A percentile compares a stretch with the other conserved stretches of the same genome.
These are phyloP conservation scores for Remersonia thermophila DNA, from an alignment of 2,329 filamentous ascomycete species.

Conservation along the genomic window DNA sequence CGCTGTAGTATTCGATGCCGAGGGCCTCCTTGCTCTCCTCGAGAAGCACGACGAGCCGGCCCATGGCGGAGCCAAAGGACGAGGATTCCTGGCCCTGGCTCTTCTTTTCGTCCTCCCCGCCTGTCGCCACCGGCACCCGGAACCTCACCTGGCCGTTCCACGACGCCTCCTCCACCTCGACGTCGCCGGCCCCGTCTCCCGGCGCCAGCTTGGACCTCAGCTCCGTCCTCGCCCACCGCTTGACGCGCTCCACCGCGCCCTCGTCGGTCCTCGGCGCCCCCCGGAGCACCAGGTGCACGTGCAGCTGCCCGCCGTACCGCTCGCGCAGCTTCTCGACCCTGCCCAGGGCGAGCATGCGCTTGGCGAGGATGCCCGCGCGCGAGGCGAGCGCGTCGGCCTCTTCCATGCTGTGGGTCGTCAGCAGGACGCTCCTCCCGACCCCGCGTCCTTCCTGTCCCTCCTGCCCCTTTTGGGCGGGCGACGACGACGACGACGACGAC, in stretches of 20 bases:
- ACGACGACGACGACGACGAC: no score
- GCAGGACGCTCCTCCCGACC: slow-evolving; percentile 72
- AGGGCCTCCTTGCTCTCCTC: slow-evolving; percentile 58
- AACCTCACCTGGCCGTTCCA: slow-evolving; percentile 87
- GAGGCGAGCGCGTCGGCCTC: slow-evolving; percentile 82
- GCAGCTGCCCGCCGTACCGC: slow-evolving; percentile 65
- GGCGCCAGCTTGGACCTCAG: slow-evolving; percentile 26
- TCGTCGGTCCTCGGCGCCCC: slow-evolving; percentile 61
- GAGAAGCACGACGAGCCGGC: slow-evolving; percentile 56
- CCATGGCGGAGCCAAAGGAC: slow-evolving; percentile 40
- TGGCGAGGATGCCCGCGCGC: slow-evolving; percentile 74
- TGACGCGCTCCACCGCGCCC: slow-evolving; percentile 54
- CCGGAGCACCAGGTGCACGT: slow-evolving; percentile 68
- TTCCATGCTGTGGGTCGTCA: slow-evolving; percentile 93
- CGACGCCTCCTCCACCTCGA: slow-evolving; percentile 57
- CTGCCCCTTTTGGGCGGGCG: no score
- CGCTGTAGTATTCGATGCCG: slow-evolving; percentile 74
- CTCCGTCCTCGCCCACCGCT: slow-evolving; percentile 48
- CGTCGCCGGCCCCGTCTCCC: slow-evolving; percentile 32
- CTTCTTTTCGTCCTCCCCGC: not conserved
- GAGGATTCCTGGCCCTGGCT: not conserved
- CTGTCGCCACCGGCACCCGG: slow-evolving; percentile 25
- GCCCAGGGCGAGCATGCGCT: slow-evolving; percentile 74
- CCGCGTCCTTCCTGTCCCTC: no score
- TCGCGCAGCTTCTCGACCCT: slow-evolving; percentile 59